Conservation (phyloP, 805 yeast species). For the Metschnikowia picachoensis region DNA sequence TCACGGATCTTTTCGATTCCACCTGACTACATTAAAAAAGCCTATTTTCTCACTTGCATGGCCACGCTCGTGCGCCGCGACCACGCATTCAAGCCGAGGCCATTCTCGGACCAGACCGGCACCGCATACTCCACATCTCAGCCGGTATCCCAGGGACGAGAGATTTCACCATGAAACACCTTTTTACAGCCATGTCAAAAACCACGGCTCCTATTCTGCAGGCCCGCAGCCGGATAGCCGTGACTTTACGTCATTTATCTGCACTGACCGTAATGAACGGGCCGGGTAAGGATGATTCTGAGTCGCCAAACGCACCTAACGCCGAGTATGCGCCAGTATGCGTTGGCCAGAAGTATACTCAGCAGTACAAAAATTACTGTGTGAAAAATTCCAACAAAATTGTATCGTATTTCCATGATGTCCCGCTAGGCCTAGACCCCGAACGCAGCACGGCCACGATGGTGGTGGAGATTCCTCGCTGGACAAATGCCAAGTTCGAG, state of each 20-base stretch:
- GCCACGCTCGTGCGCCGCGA: too few relatives aligned
- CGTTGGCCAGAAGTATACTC: conserved; percentile 34
- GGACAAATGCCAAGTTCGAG: conserved; percentile 97
- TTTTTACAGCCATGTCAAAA: conserved; percentile 1
- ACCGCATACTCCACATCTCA: not conserved
- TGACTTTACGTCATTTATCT: conserved; percentile 12
- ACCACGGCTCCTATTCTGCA: not conserved
- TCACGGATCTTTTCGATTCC: too few relatives aligned
- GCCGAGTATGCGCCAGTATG: conserved; percentile 7
- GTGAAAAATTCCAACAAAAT: conserved; percentile 32
- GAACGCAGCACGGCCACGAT: conserved; percentile 47
- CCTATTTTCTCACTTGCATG: too few relatives aligned
- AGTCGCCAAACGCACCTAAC: conserved; percentile 4
- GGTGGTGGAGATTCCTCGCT: conserved; percentile 97
- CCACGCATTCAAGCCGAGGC: too few relatives aligned
- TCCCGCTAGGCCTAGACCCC: conserved; percentile 52
- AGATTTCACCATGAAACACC: not conserved
- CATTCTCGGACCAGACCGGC: too few relatives aligned
- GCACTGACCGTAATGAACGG: not conserved
- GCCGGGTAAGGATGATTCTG: not conserved
- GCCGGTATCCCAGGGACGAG: not conserved
- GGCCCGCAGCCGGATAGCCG: conserved; percentile 10
- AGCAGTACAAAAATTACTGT: conserved; percentile 42
- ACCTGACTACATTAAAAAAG: too few relatives aligned
- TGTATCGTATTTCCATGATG: conserved; percentile 69